These are phyloP conservation scores for Ambrosia hybrid DNA, from an alignment of 140 eudicot species.

Conservation along the genomic window DNA sequence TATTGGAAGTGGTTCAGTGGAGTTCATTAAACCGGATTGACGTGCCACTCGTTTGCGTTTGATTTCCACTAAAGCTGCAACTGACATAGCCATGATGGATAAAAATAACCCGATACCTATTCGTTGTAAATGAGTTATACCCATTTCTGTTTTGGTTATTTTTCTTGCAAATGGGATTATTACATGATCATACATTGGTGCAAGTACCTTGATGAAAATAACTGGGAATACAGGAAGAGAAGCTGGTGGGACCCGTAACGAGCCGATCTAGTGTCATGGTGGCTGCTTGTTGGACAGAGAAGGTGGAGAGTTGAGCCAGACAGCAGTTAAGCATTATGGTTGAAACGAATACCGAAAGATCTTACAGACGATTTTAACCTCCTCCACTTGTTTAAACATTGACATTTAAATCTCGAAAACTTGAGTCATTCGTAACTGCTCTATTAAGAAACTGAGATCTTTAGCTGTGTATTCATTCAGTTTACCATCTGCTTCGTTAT, in stretches of 20 bases:
- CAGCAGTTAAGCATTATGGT: constrained; percentile 93
- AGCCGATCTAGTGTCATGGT: constrained; percentile 70
- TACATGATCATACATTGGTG: no score
- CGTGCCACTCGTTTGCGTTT: constrained; percentile 60
- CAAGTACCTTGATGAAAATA: constrained; percentile 71
- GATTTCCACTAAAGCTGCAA: constrained; percentile 79
- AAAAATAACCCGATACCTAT: constrained; percentile 72
- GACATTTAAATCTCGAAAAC: constrained; percentile 42
- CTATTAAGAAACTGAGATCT: constrained; percentile 39
- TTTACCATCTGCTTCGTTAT: constrained; percentile 32
- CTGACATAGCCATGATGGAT: constrained; percentile 80
- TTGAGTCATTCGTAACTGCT: constrained; percentile 40
- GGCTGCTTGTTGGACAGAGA: constrained; percentile 94
- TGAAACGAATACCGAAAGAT: constrained; percentile 70
- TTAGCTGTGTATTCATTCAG: constrained; percentile 20
- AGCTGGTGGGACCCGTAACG: constrained; percentile 76
- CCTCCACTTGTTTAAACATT: constrained; percentile 64
- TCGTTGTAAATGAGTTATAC: constrained; percentile 72
- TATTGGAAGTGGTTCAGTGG: constrained; percentile 63
- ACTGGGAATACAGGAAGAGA: constrained; percentile 94
- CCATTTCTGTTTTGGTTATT: constrained; percentile 80
- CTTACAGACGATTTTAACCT: constrained; percentile 64
- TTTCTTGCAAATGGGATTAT: no score
- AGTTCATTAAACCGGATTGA: constrained; percentile 39
- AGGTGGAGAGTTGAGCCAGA: constrained; percentile 95